A percentile compares a stretch with the other conserved stretches of the same genome.
Conservation (phyloP, 768 basidiomycete species). For the Kwoniella bestiolae region DNA sequence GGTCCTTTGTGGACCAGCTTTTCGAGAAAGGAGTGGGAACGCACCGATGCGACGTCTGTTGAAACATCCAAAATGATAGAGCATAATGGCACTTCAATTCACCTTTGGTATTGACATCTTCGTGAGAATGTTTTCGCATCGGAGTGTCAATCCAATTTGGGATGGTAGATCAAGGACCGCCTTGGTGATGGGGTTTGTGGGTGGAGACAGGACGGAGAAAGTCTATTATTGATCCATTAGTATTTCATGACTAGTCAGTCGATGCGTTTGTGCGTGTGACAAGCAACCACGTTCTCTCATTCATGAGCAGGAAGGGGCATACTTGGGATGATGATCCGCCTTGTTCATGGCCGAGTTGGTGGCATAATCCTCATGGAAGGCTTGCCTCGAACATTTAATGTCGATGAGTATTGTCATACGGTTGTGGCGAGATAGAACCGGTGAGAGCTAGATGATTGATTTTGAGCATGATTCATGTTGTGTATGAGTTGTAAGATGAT, state of each 20-base stretch:
- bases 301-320: not conserved
- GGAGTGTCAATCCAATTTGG: not conserved
- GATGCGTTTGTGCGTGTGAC: not conserved
- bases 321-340: not conserved
- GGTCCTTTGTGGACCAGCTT: constrained; percentile 3
- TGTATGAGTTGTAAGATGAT: too few relatives aligned
- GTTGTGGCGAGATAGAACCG: too few relatives aligned
- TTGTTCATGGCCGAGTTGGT: too few relatives aligned
- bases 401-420: too few relatives aligned
- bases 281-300: not conserved
- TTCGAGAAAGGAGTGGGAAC: not conserved
- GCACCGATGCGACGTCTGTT: not conserved
- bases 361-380: too few relatives aligned
- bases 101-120: not conserved
- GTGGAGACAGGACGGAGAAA: not conserved
- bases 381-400: too few relatives aligned
- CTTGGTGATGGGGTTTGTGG: too few relatives aligned
- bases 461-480: too few relatives aligned
- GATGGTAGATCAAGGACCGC: not conserved
- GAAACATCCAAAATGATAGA: not conserved
- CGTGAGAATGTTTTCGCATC: not conserved
- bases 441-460: too few relatives aligned
- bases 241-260: not conserved
- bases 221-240: not conserved
- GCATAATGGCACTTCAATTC: not conserved